Evolutionary conservation across 2,329 filamentous ascomycete species (phyloP).

Genomic region (Calonectria hongkongensis): DNA sequence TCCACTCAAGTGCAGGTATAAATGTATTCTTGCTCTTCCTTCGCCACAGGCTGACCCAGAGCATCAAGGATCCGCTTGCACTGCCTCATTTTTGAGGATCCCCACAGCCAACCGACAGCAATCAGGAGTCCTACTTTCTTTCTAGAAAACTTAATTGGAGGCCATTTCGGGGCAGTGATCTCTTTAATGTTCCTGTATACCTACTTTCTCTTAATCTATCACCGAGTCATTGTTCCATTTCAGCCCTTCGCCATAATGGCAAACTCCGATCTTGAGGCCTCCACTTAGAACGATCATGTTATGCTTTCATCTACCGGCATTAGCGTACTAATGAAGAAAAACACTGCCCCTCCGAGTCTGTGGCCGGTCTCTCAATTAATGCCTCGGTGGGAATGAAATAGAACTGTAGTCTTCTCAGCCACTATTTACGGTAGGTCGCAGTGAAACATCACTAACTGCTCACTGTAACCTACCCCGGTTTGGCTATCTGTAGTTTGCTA

Average conservation of each 20-base stretch:
- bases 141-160: background rate
- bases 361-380: too few relatives aligned
- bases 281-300: background rate
- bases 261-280: background rate
- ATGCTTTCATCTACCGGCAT: too few relatives aligned
- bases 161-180: background rate
- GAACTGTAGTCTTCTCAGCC: too few relatives aligned
- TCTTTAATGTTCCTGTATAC: background rate
- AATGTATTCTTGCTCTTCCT: background rate
- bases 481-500: too few relatives aligned
- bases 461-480: too few relatives aligned
- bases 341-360: too few relatives aligned
- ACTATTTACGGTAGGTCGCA: too few relatives aligned
- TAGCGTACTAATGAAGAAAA: too few relatives aligned
- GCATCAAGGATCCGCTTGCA: background rate
- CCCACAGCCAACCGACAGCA: background rate
- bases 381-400: too few relatives aligned
- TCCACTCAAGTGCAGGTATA: too few relatives aligned
- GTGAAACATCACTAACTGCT: too few relatives aligned
- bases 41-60: background rate
- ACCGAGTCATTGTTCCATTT: background rate
- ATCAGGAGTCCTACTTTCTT: background rate
- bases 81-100: background rate
- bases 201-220: background rate
- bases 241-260: background rate